Base-by-base conservation (phyloP, 2,329 filamentous ascomycete genomes). In the Fusarium circinatum region DNA sequence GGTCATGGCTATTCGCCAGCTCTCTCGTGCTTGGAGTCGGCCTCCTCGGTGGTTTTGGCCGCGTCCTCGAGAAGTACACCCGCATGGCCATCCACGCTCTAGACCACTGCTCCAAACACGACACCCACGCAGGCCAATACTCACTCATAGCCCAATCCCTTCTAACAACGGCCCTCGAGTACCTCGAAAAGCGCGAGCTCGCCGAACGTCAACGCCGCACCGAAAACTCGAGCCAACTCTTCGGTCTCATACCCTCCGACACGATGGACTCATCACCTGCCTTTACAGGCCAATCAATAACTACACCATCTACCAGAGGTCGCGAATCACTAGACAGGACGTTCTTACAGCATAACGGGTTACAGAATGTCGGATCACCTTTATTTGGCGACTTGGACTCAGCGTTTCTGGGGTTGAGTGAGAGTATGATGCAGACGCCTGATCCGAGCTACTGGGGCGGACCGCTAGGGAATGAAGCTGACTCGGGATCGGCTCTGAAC, bases 1-100 rank as follows among this genome's bases (percentile, higher is more conserved):
- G 87, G 7, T 88, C 86, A 1, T 89, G 87, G 87, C 76, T 89
- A 1, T 89, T 89, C 68, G 86, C 87, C 1, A 84, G 86, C 3
- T 88, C 87, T 0, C 82, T 89, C 0, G 87, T 88, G 0, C 82
- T 88, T 0, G 87, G 87, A 0, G 80, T 88, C 4, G 87, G 87
- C 1, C 83, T 89, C 0, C 80, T 89, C 0, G 86, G 86, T 3
- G 85, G 84, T 0, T 89, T 89, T 41, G 87, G 87, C 5, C 84
- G 86, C 9, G 84, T 87, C 20, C 82, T 89, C 0, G 87, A 89
- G 60, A 87, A 86, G 64, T 83, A 88, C 65, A 84, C 83, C 3
- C 83, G 83, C 34, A 83, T 84, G 78, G 85, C 85, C 2, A 87
- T 89, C 22, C 77, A 81, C 10, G 84, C 85, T 0, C 80, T 89